Evolutionary conservation across 2,329 filamentous ascomycete species (phyloP), one percentile per base, ranked within the genome.

Genomic region (Chrysoporthe deuterocubensis): DNA sequence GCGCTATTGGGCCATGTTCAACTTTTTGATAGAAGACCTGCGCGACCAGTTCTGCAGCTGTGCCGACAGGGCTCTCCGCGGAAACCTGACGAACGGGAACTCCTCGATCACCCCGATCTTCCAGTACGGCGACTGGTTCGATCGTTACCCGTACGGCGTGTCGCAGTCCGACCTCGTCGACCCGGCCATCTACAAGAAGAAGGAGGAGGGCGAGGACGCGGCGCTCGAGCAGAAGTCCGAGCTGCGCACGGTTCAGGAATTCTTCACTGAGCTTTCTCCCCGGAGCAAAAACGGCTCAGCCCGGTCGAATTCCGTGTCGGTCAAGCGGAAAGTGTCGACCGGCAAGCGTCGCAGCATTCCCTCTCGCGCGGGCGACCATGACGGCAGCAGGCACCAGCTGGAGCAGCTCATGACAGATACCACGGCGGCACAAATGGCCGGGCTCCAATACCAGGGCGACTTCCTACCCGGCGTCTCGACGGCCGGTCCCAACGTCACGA

Each of bases 71-170:
- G 89, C 90, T 42, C 84, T 90, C 64, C 87, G 89, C 72, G 92
- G 92, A 11, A 83, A 69, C 16, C 34, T 40, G 32, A n/a, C 54
- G 9, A 40, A n/a, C 59, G 43, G 21, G 6, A 61, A 16, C 77
- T 78, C 67, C 81, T 81, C 56, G 80, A 79, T 85, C 5, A 85
- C 87, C 6, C 85, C 86, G 9, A 92, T 97, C 73, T 94, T 97
- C 78, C 95, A 98, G 75, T 98, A 98, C 74, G 94, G 94, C 63
- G 96, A 98, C 79, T 98, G 96, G 96, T 98, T 98, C 75, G 92
- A 96, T 75, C 88, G 92, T 71, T 98, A 97, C 76, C 96, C 96
- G 0, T 92, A 97, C 73, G 96, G 96, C 2, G 92, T 98, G 18
- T 93, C 92, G 3, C 89, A 92, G 69, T 86, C 89, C 1, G 93